These are phyloP conservation scores for Colletotrichum sp. DNA, from an alignment of 2,329 filamentous ascomycete species.

Conservation along the genomic window DNA sequence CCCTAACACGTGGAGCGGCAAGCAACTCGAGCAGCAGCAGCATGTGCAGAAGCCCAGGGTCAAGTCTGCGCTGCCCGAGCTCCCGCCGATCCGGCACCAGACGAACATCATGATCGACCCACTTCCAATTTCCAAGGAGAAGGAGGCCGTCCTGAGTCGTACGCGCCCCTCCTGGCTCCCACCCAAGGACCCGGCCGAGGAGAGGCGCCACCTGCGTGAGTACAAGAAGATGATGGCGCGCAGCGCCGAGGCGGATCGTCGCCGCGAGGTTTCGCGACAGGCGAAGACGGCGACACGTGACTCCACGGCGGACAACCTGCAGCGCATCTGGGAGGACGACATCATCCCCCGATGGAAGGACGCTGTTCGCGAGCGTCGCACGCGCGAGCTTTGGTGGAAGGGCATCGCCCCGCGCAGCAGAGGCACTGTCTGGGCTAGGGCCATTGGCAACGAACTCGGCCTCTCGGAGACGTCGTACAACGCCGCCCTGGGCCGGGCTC, in stretches of 20 bases:
- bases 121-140: constrained; percentile 83
- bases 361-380: constrained; percentile 71
- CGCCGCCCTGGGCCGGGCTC: constrained; percentile 72
- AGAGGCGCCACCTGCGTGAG: constrained; percentile 84
- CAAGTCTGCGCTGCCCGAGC: constrained; percentile 71
- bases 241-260: constrained; percentile 64
- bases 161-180: constrained; percentile 86
- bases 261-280: constrained; percentile 58
- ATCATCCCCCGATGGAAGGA: constrained; percentile 78
- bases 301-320: constrained; percentile 56
- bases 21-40: constrained; percentile 23
- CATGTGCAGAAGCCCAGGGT: constrained; percentile 53
- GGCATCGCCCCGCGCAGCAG: constrained; percentile 76
- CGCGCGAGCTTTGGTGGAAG: constrained; percentile 82
- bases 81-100: constrained; percentile 69
- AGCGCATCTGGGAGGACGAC: constrained; percentile 76
- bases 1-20: constrained; percentile 44
- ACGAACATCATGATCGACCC: constrained; percentile 86
- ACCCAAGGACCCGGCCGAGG: constrained; percentile 88
- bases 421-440: constrained; percentile 71
- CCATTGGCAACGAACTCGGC: constrained; percentile 76
- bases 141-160: constrained; percentile 81
- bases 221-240: constrained; percentile 83
- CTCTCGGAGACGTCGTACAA: constrained; percentile 71
- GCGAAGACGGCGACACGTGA: constrained; percentile 60